Percentiles rank a stretch among this genome's conserved stretches.
Evolutionary conservation across 768 basidiomycete genomes (phyloP).

Genomic region (Naganishia friedmannii): DNA sequence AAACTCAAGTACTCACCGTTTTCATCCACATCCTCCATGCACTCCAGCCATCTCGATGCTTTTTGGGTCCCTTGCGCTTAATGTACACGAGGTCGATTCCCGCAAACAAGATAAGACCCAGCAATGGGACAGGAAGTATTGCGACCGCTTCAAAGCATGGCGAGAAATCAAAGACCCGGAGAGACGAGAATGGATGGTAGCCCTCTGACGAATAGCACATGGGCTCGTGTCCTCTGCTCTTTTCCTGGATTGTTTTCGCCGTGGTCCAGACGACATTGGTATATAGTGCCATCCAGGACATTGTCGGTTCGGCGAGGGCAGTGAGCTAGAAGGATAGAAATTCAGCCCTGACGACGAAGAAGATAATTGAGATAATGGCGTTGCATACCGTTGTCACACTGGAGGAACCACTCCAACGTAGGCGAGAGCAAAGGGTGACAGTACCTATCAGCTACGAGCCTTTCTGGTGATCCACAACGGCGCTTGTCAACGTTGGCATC

Average conservation of each 20-base stretch:
- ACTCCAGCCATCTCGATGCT: conserved; percentile 57
- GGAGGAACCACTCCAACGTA: too few species aligned
- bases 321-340: not conserved
- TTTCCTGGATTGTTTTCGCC: not conserved
- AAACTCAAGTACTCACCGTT: conserved; percentile 58
- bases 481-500: too few species aligned
- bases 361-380: not conserved
- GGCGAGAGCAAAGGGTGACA: too few species aligned
- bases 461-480: too few species aligned
- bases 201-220: conserved; percentile 57
- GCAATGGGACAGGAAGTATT: conserved; percentile 60
- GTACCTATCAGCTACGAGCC: too few species aligned
- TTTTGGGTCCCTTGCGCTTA: conserved; percentile 39
- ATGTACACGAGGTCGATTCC: conserved; percentile 48
- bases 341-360: not conserved
- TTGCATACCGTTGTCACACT: too few species aligned
- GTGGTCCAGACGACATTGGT: conserved; percentile 20
- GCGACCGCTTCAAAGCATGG: conserved; percentile 77
- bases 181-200: conserved; percentile 62
- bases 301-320: not conserved
- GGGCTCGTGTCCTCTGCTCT: not conserved
- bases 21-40: conserved; percentile 61
- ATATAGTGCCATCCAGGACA: conserved; percentile 2
- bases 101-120: conserved; percentile 55
- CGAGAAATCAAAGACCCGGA: conserved; percentile 70